These are phyloP conservation scores for Tricholoma flavovirens DNA, from an alignment of 768 basidiomycete species.

Conservation along the genomic window DNA sequence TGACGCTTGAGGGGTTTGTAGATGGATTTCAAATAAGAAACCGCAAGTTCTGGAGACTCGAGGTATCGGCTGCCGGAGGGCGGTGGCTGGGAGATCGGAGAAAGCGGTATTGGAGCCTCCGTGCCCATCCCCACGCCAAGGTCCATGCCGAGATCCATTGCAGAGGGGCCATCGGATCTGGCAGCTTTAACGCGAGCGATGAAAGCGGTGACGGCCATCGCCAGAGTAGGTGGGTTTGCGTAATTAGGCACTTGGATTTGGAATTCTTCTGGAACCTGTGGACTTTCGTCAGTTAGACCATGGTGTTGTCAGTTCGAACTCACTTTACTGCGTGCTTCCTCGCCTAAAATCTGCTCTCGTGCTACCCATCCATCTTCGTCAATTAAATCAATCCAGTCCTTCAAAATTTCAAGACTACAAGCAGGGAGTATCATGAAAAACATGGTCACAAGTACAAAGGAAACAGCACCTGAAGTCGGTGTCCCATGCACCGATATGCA, in stretches of 20 bases:
- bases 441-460: not conserved
- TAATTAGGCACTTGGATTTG: conserved; percentile 90
- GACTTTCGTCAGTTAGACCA: not conserved
- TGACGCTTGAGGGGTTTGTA: conserved; percentile 84
- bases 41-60: conserved; percentile 54
- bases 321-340: conserved; percentile 92
- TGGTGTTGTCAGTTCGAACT: conserved; percentile 3
- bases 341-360: conserved; percentile 93
- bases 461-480: conserved; percentile 65
- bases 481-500: conserved; percentile 91
- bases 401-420: conserved; percentile 77
- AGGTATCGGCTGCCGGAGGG: conserved; percentile 40
- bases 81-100: conserved; percentile 8
- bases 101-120: conserved; percentile 45
- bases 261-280: conserved; percentile 81
- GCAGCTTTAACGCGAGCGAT: conserved; percentile 62
- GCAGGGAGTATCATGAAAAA: not conserved
- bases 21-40: conserved; percentile 69
- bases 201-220: conserved; percentile 90
- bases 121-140: conserved; percentile 41
- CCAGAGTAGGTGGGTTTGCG: conserved; percentile 92
- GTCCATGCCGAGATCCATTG: conserved; percentile 63
- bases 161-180: conserved; percentile 38
- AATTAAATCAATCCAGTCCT: conserved; percentile 84
- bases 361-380: conserved; percentile 96